phyloP scores from a whole-genome alignment of 2,329 filamentous ascomycete species.

The Fusarium sp. region DNA sequence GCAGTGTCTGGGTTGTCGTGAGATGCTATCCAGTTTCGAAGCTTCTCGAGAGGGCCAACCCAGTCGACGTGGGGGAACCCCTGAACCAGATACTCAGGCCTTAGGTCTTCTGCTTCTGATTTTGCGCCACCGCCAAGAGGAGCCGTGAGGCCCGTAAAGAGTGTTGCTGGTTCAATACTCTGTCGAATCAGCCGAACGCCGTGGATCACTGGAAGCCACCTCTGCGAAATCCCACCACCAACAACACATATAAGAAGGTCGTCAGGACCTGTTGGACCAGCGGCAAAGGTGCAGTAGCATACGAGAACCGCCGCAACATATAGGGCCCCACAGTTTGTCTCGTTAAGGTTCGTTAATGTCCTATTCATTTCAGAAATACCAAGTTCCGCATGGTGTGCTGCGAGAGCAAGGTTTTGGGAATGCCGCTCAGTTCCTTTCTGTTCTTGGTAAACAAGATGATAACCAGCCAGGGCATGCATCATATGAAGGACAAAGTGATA shows the following conservation, averaged over 20 bases:
- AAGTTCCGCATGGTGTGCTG: conserved; percentile 44
- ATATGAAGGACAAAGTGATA: conserved; percentile 51
- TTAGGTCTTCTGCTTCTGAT: conserved; percentile 31
- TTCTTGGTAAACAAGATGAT: conserved; percentile 46
- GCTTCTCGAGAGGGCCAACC: conserved; percentile 40
- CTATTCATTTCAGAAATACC: conserved; percentile 48
- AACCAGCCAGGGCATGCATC: conserved; percentile 47
- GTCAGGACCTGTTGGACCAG: conserved; percentile 47
- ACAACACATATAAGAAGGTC: conserved; percentile 50
- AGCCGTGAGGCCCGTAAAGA: conserved; percentile 48
- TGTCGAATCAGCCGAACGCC: conserved; percentile 46
- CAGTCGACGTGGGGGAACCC: conserved; percentile 45
- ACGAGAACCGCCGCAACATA: conserved; percentile 49
- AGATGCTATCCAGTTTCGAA: conserved; percentile 44
- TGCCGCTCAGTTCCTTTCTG: conserved; percentile 37
- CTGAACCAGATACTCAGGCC: conserved; percentile 41
- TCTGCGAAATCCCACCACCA: conserved; percentile 40
- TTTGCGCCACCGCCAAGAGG: conserved; percentile 36
- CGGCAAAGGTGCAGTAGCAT: conserved; percentile 51
- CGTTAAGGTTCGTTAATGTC: conserved; percentile 42
- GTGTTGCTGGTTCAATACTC: conserved; percentile 46
- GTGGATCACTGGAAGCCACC: conserved; percentile 48
- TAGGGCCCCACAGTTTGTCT: conserved; percentile 49
- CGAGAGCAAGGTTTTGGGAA: conserved; percentile 37
- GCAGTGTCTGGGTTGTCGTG: conserved; percentile 45